Evolutionary conservation across 2,329 filamentous ascomycete species (phyloP).

Genomic region (Aureobasidium sp.): DNA sequence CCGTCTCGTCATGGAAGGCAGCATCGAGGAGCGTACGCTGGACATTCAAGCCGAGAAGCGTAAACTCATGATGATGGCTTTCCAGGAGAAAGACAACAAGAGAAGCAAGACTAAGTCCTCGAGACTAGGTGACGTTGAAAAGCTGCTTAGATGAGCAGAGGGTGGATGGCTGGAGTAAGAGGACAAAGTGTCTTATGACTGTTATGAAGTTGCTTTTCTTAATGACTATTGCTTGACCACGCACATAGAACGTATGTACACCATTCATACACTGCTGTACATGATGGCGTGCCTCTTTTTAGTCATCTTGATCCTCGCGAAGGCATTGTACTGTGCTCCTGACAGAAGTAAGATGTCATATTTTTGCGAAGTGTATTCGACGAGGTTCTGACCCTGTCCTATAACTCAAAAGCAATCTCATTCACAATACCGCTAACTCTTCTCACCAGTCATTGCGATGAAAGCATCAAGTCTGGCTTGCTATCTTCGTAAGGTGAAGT

Average conservation of each 20-base stretch:
- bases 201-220: background rate
- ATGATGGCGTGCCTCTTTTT: too few relatives aligned
- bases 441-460: too few relatives aligned
- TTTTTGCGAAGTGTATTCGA: background rate
- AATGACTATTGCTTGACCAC: background rate
- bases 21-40: constrained; percentile 73
- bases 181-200: background rate
- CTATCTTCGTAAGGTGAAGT: too few relatives aligned
- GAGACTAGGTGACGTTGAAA: constrained; percentile 34
- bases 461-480: too few relatives aligned
- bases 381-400: background rate
- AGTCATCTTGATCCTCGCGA: too few relatives aligned
- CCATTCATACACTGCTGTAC: too few relatives aligned
- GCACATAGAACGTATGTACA: background rate
- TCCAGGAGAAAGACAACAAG: constrained; percentile 58
- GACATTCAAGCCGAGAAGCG: constrained; percentile 72
- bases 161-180: background rate
- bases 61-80: constrained; percentile 66
- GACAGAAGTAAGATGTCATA: background rate
- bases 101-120: constrained; percentile 44
- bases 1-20: constrained; percentile 69
- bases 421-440: background rate
- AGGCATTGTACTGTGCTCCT: background rate
- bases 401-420: background rate
- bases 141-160: constrained; percentile 23